A percentile compares a stretch with the other conserved stretches of the same genome.
These are phyloP conservation scores for Megacollybia marginata DNA, from an alignment of 768 basidiomycete genomes.

Conservation along the genomic window DNA sequence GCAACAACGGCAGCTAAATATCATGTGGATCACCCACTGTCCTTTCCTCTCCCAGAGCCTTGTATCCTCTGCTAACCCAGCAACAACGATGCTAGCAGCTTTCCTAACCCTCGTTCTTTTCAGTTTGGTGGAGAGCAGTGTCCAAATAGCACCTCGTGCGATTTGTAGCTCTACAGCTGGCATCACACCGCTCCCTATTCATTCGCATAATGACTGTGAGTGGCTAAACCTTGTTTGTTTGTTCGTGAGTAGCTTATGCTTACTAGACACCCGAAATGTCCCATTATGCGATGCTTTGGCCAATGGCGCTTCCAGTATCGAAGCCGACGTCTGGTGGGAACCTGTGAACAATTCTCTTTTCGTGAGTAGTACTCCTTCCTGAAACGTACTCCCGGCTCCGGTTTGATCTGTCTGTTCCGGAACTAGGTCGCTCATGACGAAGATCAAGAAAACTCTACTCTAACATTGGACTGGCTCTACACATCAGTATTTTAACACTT, in stretches of 20 bases:
- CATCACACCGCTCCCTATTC: constrained; percentile 20
- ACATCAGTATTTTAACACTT: no score
- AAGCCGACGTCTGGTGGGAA: constrained; percentile 43
- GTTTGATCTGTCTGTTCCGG: not conserved
- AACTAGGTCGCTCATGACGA: constrained; percentile 38
- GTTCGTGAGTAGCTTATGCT: not conserved
- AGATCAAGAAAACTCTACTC: constrained; percentile 31
- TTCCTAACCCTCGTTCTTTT: no score
- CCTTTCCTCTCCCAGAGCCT: no score
- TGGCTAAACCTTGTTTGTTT: not conserved
- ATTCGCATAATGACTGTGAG: constrained; percentile 51
- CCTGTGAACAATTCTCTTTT: constrained; percentile 32
- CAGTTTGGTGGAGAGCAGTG: no score
- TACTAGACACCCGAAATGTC: constrained; percentile 44
- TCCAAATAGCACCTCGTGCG: not conserved
- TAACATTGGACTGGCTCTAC: constrained; percentile 42
- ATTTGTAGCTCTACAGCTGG: not conserved
- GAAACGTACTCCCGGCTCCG: no score
- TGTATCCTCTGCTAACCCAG: no score
- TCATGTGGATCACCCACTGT: no score
- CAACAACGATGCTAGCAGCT: no score
- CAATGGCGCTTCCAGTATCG: constrained; percentile 41
- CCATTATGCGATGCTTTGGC: constrained; percentile 41
- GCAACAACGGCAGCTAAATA: no score
- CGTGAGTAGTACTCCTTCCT: constrained; percentile 21